Percentiles rank a stretch among this genome's conserved stretches.
phyloP scores from a whole-genome alignment of 768 basidiomycete species.

The Hygrophoropsis aurantiaca region DNA sequence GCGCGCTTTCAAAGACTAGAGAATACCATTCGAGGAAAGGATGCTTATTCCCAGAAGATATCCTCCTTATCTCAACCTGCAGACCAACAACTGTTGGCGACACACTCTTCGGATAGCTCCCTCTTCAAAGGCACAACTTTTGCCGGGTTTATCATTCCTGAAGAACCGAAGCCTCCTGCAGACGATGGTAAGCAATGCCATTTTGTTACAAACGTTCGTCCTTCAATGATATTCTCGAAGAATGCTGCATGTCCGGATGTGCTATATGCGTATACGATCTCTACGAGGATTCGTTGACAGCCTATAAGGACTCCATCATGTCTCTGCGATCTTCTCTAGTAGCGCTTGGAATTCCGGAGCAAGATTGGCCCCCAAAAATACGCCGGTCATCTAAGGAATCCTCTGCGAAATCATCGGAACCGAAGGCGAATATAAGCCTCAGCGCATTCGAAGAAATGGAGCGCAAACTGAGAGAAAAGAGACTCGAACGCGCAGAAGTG shows the following conservation, averaged over 20 bases:
- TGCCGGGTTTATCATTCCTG: slow-evolving; percentile 57
- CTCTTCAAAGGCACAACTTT: slow-evolving; percentile 32
- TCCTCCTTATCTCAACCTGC: slow-evolving; percentile 18
- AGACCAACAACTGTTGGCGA: neutral
- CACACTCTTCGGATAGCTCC: too few species aligned
- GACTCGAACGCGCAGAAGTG: slow-evolving; percentile 26
- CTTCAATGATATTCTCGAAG: slow-evolving; percentile 35
- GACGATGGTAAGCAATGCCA: slow-evolving; percentile 55
- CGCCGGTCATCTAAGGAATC: slow-evolving; percentile 15
- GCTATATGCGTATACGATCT: slow-evolving; percentile 90
- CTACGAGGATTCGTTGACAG: slow-evolving; percentile 70
- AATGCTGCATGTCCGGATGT: slow-evolving; percentile 95
- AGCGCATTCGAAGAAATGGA: slow-evolving; percentile 78
- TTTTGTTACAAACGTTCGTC: neutral
- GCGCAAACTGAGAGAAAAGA: slow-evolving; percentile 50
- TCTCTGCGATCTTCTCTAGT: slow-evolving; percentile 51
- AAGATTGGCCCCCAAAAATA: slow-evolving; percentile 66
- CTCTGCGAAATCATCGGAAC: slow-evolving; percentile 9
- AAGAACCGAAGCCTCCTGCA: slow-evolving; percentile 59
- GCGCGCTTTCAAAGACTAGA: slow-evolving; percentile 58
- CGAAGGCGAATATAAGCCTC: slow-evolving; percentile 38
- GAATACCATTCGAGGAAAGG: slow-evolving; percentile 47
- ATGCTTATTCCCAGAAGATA: slow-evolving; percentile 32
- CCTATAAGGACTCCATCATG: slow-evolving; percentile 57
- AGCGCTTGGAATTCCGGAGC: slow-evolving; percentile 47